Base-by-base conservation (phyloP, 2,329 filamentous ascomycete genomes). In the Talaromyces sp. region DNA sequence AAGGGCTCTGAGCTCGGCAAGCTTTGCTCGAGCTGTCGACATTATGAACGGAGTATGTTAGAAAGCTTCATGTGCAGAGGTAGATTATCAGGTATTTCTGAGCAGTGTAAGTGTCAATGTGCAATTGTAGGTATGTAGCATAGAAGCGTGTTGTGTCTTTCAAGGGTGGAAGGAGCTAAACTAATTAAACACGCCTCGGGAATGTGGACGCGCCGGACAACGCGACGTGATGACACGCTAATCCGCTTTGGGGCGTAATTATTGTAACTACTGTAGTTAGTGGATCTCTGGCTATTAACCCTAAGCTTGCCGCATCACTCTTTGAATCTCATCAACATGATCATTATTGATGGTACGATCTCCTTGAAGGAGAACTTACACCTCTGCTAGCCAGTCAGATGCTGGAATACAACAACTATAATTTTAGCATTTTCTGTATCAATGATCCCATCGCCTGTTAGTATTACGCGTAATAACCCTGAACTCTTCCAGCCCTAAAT, bases 1-100 rank as follows among this genome's bases (percentile, higher is more conserved):
- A 70, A 96, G 86, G 75, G 91, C 93, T 73, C 87, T 87, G 69
- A 98, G 86, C 84, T 96, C 91, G 61, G 91, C 93, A 66, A 80
- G 71, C 31, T 75, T 74, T 49, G 72, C 73, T 68, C 71, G 68
- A 65, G 74, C 70, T 63, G 75, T 25, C 69, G 74, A 70, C 76
- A 78, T 78, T 69, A 62, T 67, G 54, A 60, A 33, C 9, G 35
- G 11, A 41, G 35, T 31, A 31, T 50, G 6, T 37, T 56, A 27
- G 11, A 37, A 25, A 39, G 25, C 33, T 33, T 64, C 39, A 58
- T 27, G 58, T 59, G 56, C 43, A 59, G 25, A 58, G 35, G 22
- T 43, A 59, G 7, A 22, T 41, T 57, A n/a, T 57, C 19, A 25
- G 13, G 15, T 25, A 27, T 39, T 17, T 61, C 50, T 13, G 37